These are phyloP conservation scores for Ilyonectria sp. DNA, from an alignment of 2,329 filamentous ascomycete genomes.

Conservation along the genomic window DNA sequence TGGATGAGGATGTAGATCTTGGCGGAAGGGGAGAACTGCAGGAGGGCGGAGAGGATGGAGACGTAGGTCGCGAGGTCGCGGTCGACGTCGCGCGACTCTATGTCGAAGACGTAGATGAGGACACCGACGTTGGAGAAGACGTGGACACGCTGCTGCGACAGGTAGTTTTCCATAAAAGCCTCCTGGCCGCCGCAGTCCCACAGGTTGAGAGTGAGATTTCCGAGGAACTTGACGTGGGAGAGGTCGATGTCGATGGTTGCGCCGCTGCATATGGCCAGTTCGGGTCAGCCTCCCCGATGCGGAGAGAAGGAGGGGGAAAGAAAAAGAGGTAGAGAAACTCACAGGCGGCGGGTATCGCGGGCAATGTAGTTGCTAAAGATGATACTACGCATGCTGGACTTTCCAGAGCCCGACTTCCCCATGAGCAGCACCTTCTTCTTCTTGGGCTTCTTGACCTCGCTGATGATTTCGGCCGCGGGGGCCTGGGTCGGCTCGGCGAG, in stretches of 20 bases:
- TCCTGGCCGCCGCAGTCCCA: conserved; percentile 99
- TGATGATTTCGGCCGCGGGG: conserved; percentile 56
- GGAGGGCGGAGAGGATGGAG: conserved; percentile 88
- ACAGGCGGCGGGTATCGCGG: conserved; percentile 90
- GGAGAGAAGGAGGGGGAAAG: not conserved
- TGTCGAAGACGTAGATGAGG: conserved; percentile 99
- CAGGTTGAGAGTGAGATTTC: conserved; percentile 95
- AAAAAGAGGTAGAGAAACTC: conserved; percentile 46
- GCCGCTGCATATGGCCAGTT: conserved; percentile 64
- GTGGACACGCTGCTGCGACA: conserved; percentile 93
- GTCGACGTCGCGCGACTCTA: conserved; percentile 94
- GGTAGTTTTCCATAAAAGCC: conserved; percentile 98
- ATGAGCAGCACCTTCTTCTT: conserved; percentile 91
- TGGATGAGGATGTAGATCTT: conserved; percentile 96
- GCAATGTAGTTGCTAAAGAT: conserved; percentile 99
- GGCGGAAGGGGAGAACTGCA: conserved; percentile 85
- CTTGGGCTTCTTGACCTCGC: conserved; percentile 77
- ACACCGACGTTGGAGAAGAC: conserved; percentile 98
- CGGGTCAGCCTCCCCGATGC: not conserved
- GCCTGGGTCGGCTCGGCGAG: conserved; percentile 46
- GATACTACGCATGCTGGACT: conserved; percentile 98
- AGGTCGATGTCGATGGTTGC: conserved; percentile 99
- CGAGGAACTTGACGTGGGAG: conserved; percentile 98
- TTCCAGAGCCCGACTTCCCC: conserved; percentile 98
- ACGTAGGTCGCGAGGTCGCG: conserved; percentile 94